Evolutionary conservation across 257 asterid species (phyloP).

Genomic region (Rubia yunnanensis): DNA sequence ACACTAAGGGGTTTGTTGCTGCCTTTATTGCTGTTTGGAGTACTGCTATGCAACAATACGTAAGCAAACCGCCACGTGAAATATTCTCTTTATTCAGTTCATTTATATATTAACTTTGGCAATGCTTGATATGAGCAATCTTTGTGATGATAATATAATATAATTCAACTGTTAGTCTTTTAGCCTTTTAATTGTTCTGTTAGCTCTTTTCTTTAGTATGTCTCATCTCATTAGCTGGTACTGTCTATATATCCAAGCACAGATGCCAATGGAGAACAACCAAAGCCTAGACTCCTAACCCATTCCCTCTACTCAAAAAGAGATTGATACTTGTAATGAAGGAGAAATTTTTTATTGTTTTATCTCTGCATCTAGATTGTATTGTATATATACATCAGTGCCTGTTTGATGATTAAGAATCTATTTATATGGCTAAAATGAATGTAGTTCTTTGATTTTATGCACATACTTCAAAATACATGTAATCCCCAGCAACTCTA

Average conservation of each 20-base stretch:
- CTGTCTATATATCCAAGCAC: not conserved
- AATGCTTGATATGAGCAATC: not conserved
- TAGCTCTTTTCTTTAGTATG: not conserved
- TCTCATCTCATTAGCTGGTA: not conserved
- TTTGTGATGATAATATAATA: not conserved
- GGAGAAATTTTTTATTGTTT: not conserved
- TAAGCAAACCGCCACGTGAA: constrained; percentile 34
- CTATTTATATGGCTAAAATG: not conserved
- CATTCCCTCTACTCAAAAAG: not conserved
- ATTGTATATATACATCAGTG: too few species aligned
- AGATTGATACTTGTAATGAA: not conserved
- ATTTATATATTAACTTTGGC: not conserved
- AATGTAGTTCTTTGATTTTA: not conserved
- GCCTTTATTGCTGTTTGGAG: constrained; percentile 95
- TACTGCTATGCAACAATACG: constrained; percentile 87
- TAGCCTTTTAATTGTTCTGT: not conserved
- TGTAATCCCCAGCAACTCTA: constrained; percentile 16
- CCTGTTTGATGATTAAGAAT: not conserved
- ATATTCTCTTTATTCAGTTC: not conserved
- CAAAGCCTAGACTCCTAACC: not conserved
- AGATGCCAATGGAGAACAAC: not conserved
- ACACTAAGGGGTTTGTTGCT: constrained; percentile 81
- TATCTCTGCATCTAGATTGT: not conserved
- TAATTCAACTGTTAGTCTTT: too few species aligned
- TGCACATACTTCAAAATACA: not conserved